Base-by-base conservation (phyloP, 2,329 filamentous ascomycete genomes). In the Tolypocladium tropicale region DNA sequence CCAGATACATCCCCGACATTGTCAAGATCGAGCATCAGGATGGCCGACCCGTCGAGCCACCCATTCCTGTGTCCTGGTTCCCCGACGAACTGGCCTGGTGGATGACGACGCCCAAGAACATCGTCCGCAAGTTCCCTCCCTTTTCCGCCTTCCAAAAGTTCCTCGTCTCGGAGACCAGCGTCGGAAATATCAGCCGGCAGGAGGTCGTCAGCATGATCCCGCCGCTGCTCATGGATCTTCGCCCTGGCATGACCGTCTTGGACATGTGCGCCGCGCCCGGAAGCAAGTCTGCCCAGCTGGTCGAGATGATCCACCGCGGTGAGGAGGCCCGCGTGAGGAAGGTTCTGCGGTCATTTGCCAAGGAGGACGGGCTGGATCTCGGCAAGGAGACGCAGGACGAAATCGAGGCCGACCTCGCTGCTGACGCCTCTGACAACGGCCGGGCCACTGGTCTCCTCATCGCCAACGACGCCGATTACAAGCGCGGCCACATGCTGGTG, bases 181-280 rank as follows among this genome's bases (percentile, higher is more conserved):
- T 97, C 25, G 94, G 94, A 65, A 99, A 97, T 71, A 97, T 99
- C 66, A 96, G 89, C 73, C 85, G 94, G 65, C 94, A 99, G 73
- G 94, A 99, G 75, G 88, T 96, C 49, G 94, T 99, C 67, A 96
- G 90, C 76, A 99, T 99, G 94, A 97, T 99, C 60, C 94, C 94
- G 30, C 94, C 94, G 30, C 81, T 97, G 64, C 79, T 97, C 64
- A 88, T 99, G 78, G 92, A 97, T 66, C 80, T 97, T 53, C 84
- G 84, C 63, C 92, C 94, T 5, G 90, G 92, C 54, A 95, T 96
- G 86, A 88, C 87, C 1, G 92, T 96, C 11, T 76, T 99, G 64
- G 94, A 99, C 71, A 86, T 99, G 77, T 99, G 94, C 73, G 94
- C 94, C 58, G 94, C 94, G 1, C 94, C 94, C 1, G 94, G 94